Conservation (phyloP, 768 basidiomycete genomes). For the Pisolithus marmoratus region DNA sequence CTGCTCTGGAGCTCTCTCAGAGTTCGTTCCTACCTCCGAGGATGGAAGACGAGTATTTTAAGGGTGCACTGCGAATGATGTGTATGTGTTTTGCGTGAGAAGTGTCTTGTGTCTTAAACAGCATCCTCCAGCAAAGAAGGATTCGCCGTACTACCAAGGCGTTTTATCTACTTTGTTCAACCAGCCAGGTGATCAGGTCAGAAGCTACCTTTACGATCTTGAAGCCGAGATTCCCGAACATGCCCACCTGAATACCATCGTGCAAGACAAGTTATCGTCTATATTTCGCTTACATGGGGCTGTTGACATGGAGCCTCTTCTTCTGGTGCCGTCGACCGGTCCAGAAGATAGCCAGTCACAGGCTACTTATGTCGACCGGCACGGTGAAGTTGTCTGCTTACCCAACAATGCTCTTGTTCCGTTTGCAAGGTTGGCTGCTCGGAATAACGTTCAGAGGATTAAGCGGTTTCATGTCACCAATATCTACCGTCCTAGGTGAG, state of each 20-base stretch:
- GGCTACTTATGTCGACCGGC: slow-evolving; percentile 73
- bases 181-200: slow-evolving; percentile 57
- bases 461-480: slow-evolving; percentile 80
- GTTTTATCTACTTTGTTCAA: slow-evolving; percentile 76
- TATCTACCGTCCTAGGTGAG: slow-evolving; percentile 62
- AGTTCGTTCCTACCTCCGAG: slow-evolving; percentile 70
- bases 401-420: slow-evolving; percentile 69
- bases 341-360: slow-evolving; percentile 58
- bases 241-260: slow-evolving; percentile 63
- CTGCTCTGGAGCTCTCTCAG: slow-evolving; percentile 77
- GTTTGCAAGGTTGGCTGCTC: slow-evolving; percentile 80
- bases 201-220: slow-evolving; percentile 69
- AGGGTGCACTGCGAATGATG: slow-evolving; percentile 70
- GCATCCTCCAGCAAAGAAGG: slow-evolving; percentile 54
- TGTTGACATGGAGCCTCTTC: slow-evolving; percentile 77
- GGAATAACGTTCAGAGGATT: slow-evolving; percentile 58
- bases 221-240: slow-evolving; percentile 66
- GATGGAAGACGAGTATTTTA: slow-evolving; percentile 84
- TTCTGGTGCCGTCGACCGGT: slow-evolving; percentile 70
- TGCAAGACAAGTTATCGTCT: slow-evolving; percentile 67
- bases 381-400: slow-evolving; percentile 69
- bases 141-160: slow-evolving; percentile 75
- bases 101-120: neutral
- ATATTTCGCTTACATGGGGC: slow-evolving; percentile 90
- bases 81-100: slow-evolving; percentile 35